Conservation (phyloP, 257 asterid species). For the Plantago elongata region DNA sequence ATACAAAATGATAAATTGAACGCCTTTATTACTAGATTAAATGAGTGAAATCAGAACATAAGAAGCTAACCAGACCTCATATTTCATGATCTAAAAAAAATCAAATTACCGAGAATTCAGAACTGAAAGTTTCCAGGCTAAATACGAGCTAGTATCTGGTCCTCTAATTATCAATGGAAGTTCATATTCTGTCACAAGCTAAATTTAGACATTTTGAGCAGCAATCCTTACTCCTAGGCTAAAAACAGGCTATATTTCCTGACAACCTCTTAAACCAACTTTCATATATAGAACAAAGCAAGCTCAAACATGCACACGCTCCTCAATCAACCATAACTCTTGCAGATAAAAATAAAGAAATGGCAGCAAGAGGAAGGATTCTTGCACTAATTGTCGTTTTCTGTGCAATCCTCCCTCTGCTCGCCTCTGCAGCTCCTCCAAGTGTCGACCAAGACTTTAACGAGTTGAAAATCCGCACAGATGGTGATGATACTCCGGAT, state of each 20-base stretch:
- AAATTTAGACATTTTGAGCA: conserved; percentile 18
- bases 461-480: not conserved
- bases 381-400: conserved; percentile 29
- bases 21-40: too few species aligned
- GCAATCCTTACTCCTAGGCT: conserved; percentile 22
- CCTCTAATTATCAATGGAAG: conserved; percentile 12
- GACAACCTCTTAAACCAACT: conserved; percentile 17
- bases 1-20: too few species aligned
- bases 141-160: not conserved
- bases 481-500: conserved; percentile 1
- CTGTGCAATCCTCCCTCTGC: conserved; percentile 32
- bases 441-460: not conserved
- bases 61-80: not conserved
- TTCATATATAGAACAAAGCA: conserved; percentile 17
- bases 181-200: not conserved
- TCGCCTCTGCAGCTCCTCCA: conserved; percentile 29
- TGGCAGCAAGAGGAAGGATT: conserved; percentile 41
- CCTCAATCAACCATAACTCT: not conserved
- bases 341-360: not conserved
- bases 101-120: not conserved
- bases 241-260: conserved; percentile 20
- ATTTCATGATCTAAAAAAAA: conserved; percentile 3
- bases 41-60: too few species aligned
- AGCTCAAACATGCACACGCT: conserved; percentile 11
- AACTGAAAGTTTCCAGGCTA: not conserved